A percentile compares a stretch with the other conserved stretches of the same genome.
Conservation (phyloP, 768 basidiomycete genomes). For the Megacollybia marginata region DNA sequence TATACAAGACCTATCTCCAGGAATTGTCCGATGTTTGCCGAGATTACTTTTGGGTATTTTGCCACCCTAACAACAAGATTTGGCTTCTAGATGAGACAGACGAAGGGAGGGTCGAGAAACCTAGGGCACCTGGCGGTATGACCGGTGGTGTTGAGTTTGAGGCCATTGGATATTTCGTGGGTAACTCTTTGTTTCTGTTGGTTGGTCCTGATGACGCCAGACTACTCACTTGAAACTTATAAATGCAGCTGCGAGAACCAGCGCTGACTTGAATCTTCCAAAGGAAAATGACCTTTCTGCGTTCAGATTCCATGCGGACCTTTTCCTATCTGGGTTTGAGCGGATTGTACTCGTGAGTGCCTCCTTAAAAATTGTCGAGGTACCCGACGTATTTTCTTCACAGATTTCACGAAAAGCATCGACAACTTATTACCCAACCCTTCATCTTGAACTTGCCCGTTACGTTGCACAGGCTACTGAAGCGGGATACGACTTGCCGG, state of each 20-base stretch:
- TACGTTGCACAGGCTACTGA: conserved; percentile 65
- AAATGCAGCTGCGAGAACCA: conserved; percentile 67
- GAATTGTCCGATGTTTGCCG: conserved; percentile 87
- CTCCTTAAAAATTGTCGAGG: background rate
- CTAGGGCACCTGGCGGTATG: conserved; percentile 94
- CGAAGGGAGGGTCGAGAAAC: conserved; percentile 78
- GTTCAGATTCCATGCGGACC: conserved; percentile 73
- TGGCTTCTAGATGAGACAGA: conserved; percentile 85
- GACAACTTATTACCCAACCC: conserved; percentile 84
- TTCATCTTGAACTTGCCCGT: conserved; percentile 90
- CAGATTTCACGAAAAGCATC: conserved; percentile 96
- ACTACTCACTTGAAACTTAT: conserved; percentile 83
- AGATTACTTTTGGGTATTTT: conserved; percentile 97
- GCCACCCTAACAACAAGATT: conserved; percentile 88
- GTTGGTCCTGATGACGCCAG: conserved; percentile 29
- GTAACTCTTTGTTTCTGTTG: conserved; percentile 19
- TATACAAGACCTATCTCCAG: conserved; percentile 76
- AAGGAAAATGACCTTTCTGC: conserved; percentile 72
- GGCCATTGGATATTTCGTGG: conserved; percentile 90
- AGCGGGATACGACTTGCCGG: conserved; percentile 74
- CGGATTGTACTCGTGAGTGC: conserved; percentile 73
- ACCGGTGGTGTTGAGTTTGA: conserved; percentile 98
- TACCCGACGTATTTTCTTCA: background rate
- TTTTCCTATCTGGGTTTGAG: conserved; percentile 90
- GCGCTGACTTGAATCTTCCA: conserved; percentile 57